A percentile compares a stretch with the other conserved stretches of the same genome.
Conservation (phyloP, 2,329 filamentous ascomycete species). For the Uncinocarpus reesii region DNA sequence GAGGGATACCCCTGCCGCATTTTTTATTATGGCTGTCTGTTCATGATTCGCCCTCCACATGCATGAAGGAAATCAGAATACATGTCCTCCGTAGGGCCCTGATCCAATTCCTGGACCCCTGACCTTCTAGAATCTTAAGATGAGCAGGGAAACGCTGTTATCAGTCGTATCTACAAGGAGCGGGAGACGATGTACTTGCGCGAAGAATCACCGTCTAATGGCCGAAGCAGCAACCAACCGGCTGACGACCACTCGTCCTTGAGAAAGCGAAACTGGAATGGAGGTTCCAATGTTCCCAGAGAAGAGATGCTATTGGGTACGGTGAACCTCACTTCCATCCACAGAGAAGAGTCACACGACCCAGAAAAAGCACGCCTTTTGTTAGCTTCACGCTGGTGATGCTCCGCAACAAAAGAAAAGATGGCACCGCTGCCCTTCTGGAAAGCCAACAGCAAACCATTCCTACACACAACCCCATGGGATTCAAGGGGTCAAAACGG, state of each 20-base stretch:
- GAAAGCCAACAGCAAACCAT: too few species aligned
- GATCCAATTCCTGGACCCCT: neutral
- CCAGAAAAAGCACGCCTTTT: neutral
- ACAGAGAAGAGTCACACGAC: neutral
- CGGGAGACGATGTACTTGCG: too few species aligned
- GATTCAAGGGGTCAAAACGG: neutral
- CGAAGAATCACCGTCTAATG: too few species aligned
- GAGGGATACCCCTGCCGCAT: slow-evolving; percentile 1
- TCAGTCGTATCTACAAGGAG: neutral
- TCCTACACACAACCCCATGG: neutral
- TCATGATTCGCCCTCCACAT: neutral
- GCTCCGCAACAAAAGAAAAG: neutral
- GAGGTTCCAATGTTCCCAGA: too few species aligned
- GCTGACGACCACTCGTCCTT: too few species aligned
- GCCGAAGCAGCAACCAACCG: too few species aligned
- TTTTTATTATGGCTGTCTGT: neutral
- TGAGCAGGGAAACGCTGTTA: neutral
- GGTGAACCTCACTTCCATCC: too few species aligned
- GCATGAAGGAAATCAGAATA: neutral
- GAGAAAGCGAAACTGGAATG: too few species aligned
- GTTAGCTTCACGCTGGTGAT: too few species aligned
- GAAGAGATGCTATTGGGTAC: too few species aligned
- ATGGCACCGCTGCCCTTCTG: too few species aligned
- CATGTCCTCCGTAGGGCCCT: neutral
- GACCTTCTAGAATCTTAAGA: neutral